These are phyloP conservation scores for Vishniacozyma victoriae DNA, from an alignment of 768 basidiomycete species.

Conservation along the genomic window DNA sequence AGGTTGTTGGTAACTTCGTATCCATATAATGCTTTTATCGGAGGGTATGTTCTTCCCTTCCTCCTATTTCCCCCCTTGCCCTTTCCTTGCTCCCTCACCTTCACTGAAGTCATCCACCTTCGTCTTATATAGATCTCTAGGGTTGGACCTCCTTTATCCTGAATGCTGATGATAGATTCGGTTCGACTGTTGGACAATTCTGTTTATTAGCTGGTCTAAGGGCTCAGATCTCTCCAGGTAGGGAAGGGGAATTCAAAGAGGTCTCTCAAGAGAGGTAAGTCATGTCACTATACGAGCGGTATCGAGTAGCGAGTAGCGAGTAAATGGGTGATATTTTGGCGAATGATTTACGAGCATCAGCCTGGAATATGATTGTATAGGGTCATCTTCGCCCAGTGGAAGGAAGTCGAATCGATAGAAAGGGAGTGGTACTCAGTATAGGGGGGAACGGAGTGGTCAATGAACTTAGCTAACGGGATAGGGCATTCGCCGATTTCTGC, in stretches of 20 bases:
- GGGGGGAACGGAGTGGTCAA: background rate
- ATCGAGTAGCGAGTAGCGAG: too few species aligned
- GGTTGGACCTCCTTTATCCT: too few species aligned
- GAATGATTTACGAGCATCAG: too few species aligned
- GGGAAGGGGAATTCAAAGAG: constrained; percentile 60
- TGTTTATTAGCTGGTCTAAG: constrained; percentile 87
- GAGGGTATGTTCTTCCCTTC: constrained; percentile 61
- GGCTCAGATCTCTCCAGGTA: constrained; percentile 74
- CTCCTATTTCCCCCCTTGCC: background rate
- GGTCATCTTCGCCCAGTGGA: background rate
- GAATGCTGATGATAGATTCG: constrained; percentile 57
- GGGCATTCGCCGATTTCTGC: constrained; percentile 95
- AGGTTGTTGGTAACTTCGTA: constrained; percentile 85
- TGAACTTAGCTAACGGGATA: constrained; percentile 46
- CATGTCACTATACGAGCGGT: background rate
- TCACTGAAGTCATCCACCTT: too few species aligned
- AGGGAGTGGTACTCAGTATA: background rate
- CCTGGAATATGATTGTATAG: too few species aligned
- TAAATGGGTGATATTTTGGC: too few species aligned
- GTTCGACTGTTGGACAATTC: constrained; percentile 92
- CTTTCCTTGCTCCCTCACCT: background rate
- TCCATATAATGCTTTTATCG: constrained; percentile 95
- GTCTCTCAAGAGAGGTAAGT: constrained; percentile 88
- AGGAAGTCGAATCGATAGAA: background rate
- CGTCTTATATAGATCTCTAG: too few species aligned